These are phyloP conservation scores for Colletotrichum tropicicola DNA, from an alignment of 2,329 filamentous ascomycete species.

Conservation along the genomic window DNA sequence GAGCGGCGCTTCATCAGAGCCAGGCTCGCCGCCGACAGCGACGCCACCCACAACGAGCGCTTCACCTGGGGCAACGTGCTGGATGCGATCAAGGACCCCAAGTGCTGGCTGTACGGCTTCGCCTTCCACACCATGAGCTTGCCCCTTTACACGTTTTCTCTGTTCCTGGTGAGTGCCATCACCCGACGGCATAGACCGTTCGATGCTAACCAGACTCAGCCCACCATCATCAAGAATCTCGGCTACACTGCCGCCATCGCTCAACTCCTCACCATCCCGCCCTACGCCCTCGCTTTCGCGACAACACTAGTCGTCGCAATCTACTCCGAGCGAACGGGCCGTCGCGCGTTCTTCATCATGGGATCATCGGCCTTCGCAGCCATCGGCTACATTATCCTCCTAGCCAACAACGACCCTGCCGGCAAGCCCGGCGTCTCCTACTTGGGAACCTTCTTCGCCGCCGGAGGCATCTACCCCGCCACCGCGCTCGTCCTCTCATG, in stretches of 20 bases:
- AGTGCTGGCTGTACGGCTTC: slow-evolving; percentile 77
- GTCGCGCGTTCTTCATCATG: slow-evolving; percentile 71
- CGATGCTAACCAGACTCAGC: slow-evolving; percentile 35
- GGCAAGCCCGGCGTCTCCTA: slow-evolving; percentile 66
- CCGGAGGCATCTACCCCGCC: slow-evolving; percentile 73
- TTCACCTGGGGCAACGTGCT: slow-evolving; percentile 75
- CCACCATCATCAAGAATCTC: slow-evolving; percentile 62
- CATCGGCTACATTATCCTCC: slow-evolving; percentile 70
- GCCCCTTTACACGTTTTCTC: slow-evolving; percentile 63
- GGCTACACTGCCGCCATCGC: slow-evolving; percentile 63
- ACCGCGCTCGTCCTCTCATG: slow-evolving; percentile 72
- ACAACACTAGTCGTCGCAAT: slow-evolving; percentile 67
- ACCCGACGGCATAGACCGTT: fast-evolving
- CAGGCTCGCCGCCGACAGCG: slow-evolving; percentile 73
- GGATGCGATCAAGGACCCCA: slow-evolving; percentile 72
- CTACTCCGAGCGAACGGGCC: slow-evolving; percentile 64
- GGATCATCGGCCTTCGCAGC: slow-evolving; percentile 63
- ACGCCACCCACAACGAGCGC: slow-evolving; percentile 72
- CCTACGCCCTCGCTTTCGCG: slow-evolving; percentile 70
- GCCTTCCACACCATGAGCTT: slow-evolving; percentile 79
- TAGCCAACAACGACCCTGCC: slow-evolving; percentile 56
- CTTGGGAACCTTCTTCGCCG: slow-evolving; percentile 68
- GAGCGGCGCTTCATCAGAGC: slow-evolving; percentile 67
- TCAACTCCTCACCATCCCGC: slow-evolving; percentile 69
- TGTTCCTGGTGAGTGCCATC: slow-evolving; percentile 56